phyloP scores from a whole-genome alignment of 2,329 filamentous ascomycete genomes.

The Fusarium sp. region DNA sequence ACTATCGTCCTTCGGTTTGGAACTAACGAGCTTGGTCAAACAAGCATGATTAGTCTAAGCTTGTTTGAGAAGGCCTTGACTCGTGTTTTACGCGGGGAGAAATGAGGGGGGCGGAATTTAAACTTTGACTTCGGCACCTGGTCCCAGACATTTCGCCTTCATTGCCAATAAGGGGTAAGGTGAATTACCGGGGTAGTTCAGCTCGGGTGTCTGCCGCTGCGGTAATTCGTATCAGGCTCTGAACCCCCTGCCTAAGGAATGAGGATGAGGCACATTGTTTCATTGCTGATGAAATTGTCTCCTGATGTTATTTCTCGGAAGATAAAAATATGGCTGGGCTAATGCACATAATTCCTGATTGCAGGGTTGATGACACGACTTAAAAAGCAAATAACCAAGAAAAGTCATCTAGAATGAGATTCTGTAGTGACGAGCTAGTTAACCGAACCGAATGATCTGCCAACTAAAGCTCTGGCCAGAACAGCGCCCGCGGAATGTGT shows the following conservation, averaged over 20 bases:
- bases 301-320: not conserved
- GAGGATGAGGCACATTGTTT: not conserved
- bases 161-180: not conserved
- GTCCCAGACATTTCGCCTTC: not conserved
- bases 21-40: slow-evolving; percentile 3
- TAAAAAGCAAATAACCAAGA: not conserved
- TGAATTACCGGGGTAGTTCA: not conserved
- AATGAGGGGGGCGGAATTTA: not conserved
- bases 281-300: not conserved
- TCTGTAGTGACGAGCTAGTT: not conserved
- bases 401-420: not conserved
- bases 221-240: not conserved
- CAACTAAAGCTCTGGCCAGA: not conserved
- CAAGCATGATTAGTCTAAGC: not conserved
- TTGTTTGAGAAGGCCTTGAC: not conserved
- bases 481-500: not conserved
- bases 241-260: not conserved
- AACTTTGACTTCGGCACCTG: slow-evolving; percentile 1
- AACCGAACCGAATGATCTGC: not conserved
- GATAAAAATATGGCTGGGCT: not conserved
- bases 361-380: not conserved
- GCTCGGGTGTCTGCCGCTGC: not conserved
- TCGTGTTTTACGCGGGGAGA: not conserved
- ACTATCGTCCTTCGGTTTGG: not conserved
- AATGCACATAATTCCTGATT: not conserved